Base-by-base conservation (phyloP, 139 green algal genomes). In the Coccomyxa sp. region DNA sequence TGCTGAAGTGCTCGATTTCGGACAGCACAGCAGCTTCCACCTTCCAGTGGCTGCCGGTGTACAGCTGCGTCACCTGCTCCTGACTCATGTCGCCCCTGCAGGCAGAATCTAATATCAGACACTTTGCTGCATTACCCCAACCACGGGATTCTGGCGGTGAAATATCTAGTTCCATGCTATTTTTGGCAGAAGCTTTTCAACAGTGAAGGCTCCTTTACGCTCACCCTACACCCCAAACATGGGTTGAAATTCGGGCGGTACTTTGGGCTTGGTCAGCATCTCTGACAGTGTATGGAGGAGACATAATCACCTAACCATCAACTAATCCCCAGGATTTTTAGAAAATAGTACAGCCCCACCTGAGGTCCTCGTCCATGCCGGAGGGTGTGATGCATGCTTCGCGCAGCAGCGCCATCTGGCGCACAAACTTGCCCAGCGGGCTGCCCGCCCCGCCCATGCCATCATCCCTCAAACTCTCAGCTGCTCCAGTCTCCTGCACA, bases 341-440 rank as follows among this genome's bases (percentile, higher is more conserved):
- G 38, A 51, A 3, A 51, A 51, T 51, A 51, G 63, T 71, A 25
- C 7, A 28, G 63, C 63, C 66, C 12, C 23, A 83, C 83, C 83
- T 86, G 51, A 83, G 78, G 38, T 76, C n/a, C n/a, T 86, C 67
- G 1, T 86, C 83, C 83, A 86, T 86, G 83, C 78, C 77, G 9
- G 83, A 86, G 0, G 83, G 83, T 25, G 83, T 86, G 78, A 86
- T 82, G 83, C 66, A 81, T 66, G 67, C 63, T 9, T 80, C 23
- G 13, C 27, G 58, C 14, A 79, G 60, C 38, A 83, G 67, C 45
- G 28, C 51, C 77, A 86, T 82, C 83, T 83, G 83, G 13, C 67
- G 78, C 78, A 76, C 32, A 38, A 81, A 83, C 28, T 86, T 83
- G n/a, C 51, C 59, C 83, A 86, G 67, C 27, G 77, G 83, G 1